Evolutionary conservation across 768 basidiomycete genomes (phyloP), one percentile per base, ranked within the genome.

Genomic region (Leccinum subgranulosum): DNA sequence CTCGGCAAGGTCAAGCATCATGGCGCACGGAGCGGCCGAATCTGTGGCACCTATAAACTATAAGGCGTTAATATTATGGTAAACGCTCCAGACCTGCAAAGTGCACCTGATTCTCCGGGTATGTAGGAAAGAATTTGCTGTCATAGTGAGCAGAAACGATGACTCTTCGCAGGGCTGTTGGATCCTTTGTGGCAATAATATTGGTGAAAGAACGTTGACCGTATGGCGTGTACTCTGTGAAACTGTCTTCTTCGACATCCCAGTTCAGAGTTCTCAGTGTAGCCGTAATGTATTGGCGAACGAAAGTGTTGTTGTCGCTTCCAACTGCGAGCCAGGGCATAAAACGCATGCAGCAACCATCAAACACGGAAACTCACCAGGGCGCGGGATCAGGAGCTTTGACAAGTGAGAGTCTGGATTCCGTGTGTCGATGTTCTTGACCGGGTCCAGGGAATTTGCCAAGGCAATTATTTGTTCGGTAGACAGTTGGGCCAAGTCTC

Each of bases 11-110:
- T 98, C 94, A 28, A 98, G 82, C 77, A 99, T 82, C 74, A 98
- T 87, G 4, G 94, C 93, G 63, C 95, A 98, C 3, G 97, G 87
- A 33, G 92, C 94, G 6, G 95, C 97, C 1, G 94, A 97, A 70
- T 99, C 97, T 10, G 94, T 98, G 9, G 97, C 97, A 33, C 97
- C 97, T 66, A 99, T 77, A 70, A 99, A 99, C 92, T 98, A 51
- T 51, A 57, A 54, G 58, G 19, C 53, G 57, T 62, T 50, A 70
- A 49, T 19, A 27, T 50, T 45, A 36, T 56, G 52, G 52, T 10
- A 21, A 46, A 61, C 28, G 6, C 28, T 8, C 48, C 8, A 46
- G 45, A 9, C 49, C 34, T 12, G 23, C 15, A 28, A 25, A 21
- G 69, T 78, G 57, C 65, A 91, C 94, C 77, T 92, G 87, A 67